Evolutionary conservation across 2,329 filamentous ascomycete species (phyloP), one percentile per base, ranked within the genome.

Genomic region (Diaporthe australafricana): DNA sequence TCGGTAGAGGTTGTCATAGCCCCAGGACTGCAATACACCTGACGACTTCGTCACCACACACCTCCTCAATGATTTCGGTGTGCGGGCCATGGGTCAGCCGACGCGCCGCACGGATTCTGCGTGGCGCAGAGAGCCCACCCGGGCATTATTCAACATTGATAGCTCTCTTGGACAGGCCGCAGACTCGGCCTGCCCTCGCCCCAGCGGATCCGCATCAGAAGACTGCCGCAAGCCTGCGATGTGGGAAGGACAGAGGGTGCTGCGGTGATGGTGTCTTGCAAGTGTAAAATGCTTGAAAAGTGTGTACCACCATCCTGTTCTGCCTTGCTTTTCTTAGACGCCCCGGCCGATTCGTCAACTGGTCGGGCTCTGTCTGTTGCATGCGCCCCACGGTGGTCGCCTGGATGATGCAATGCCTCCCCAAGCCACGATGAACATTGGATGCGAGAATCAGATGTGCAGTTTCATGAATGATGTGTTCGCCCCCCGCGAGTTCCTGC

Each of bases 171-270:
- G 35, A 48, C 20, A 48, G 57, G 57, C 57, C 42, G 17, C 57
- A 17, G n/a, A 42, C 57, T 63, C 57, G 47, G 57, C 57, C 57
- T 20, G 17, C 12, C 25, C 57, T 47, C 25, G 32, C 40, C 57
- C 57, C 57, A 32, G 1, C 25, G 17, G 12, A 22, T 14, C 27
- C 25, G 17, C 6, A 22, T 14, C 27, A 35, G 9, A 60, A 27
- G 14, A 35, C 35, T 11, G 9, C 22, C 8, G 17, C 22, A 27
- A 2, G 1, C 1, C 20, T 35, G 16, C 22, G 22, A n/a, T 2
- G 20, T 6, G 9, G 9, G 32, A 5, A 5, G 32, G 5, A 35
- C 32, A 4, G 57, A 48, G 2, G 11, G 42, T 20, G 42, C 20
- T 48, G 42, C 20, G 30, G 27, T 47, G 47, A 8, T 16, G 22